Evolutionary conservation across 2,329 filamentous ascomycete species (phyloP), one percentile per base, ranked within the genome.

Genomic region (Shiraia bambusicola): DNA sequence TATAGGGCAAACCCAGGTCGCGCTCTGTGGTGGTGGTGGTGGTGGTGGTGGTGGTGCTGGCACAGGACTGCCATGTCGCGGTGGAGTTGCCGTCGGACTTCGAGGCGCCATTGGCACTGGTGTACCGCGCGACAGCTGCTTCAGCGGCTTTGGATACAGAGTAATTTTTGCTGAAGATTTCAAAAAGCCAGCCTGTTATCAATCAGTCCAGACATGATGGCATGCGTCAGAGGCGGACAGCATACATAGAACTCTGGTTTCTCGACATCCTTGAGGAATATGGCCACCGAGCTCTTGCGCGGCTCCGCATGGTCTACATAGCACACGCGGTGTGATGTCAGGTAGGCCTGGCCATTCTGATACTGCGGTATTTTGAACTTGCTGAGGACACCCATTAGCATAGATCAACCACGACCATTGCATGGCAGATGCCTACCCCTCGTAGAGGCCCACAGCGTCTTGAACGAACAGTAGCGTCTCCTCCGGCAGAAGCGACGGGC

Each of bases 141-240:
- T 94, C 12, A 77, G 70, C 1, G 87, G 81, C 61, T 95, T 97
- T 0, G 91, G 88, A 50, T 89, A 81, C 39, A 98, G 72, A 2
- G 88, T 96, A 51, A 98, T 82, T 71, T 98, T 98, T 6, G 93
- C 76, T 2, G 93, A 97, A 0, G 93, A 97, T 65, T 95, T 96
- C 30, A 97, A 73, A 57, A 98, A 97, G 22, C 93, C 88, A 28
- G 88, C 88, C 85, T 89, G 52, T 13, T 12, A 35, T 4, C 32
- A 13, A 9, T 54, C 31, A 57, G 63, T 34, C 14, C 46, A 28
- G 17, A 36, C 28, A 27, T 38, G 37, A 30, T 24, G 13, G 8
- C 12, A n/a, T 16, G n/a, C n/a, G 11, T 6, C 2, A 16, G 28
- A 28, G 5, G 11, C 14, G 10, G 31, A 19, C n/a, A 34, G 40